These are phyloP conservation scores for Epicoccum sorghinum DNA, from an alignment of 2,329 filamentous ascomycete species.

Conservation along the genomic window DNA sequence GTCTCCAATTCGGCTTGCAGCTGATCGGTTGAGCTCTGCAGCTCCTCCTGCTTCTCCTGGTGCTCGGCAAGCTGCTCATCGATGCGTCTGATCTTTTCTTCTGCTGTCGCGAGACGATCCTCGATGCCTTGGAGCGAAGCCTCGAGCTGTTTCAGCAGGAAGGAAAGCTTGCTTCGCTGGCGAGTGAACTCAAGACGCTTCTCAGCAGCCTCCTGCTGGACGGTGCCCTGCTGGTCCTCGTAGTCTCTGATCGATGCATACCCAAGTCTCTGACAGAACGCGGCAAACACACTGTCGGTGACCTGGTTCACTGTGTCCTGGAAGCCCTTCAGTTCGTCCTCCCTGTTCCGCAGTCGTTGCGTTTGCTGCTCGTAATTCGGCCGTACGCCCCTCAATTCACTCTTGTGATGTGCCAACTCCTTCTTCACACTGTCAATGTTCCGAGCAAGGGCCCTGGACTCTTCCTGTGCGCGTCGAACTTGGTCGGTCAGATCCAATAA, in stretches of 20 bases:
- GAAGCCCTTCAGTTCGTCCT: constrained; percentile 61
- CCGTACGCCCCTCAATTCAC: constrained; percentile 74
- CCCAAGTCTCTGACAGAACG: constrained; percentile 85
- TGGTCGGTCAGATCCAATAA: constrained; percentile 80
- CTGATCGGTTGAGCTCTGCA: constrained; percentile 74
- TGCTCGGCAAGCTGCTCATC: constrained; percentile 68
- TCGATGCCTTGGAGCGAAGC: constrained; percentile 74
- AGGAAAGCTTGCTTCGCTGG: constrained; percentile 70
- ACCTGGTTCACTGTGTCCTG: constrained; percentile 74
- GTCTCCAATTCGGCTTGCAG: constrained; percentile 79
- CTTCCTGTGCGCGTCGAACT: constrained; percentile 72
- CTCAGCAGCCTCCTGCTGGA: constrained; percentile 88
- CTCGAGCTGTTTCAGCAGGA: constrained; percentile 68
- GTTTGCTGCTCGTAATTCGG: constrained; percentile 79
- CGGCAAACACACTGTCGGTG: constrained; percentile 84
- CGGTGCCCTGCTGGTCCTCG: constrained; percentile 87
- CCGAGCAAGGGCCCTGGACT: constrained; percentile 77
- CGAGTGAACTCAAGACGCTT: constrained; percentile 86
- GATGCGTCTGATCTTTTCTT: constrained; percentile 70
- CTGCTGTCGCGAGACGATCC: constrained; percentile 70
- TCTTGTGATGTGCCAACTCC: constrained; percentile 75
- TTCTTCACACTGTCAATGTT: constrained; percentile 85
- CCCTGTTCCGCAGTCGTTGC: constrained; percentile 68
- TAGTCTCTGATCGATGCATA: constrained; percentile 92
- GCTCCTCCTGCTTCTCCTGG: constrained; percentile 72